Conservation (phyloP, 805 yeast genomes). For the Yarrowia sp. region DNA sequence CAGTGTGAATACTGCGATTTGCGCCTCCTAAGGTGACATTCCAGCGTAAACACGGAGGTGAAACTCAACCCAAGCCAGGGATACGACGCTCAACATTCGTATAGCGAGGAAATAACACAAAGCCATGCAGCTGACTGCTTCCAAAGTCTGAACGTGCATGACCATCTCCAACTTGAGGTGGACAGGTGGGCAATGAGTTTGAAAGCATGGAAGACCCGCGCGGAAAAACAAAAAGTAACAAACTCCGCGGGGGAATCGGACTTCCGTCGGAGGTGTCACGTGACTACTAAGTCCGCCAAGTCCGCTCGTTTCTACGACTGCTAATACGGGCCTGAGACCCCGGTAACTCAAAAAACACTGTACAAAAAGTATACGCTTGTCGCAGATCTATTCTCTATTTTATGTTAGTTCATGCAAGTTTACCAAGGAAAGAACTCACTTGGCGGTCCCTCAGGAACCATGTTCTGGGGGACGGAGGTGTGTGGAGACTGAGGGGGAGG, state of each 20-base stretch:
- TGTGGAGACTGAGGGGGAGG: neutral
- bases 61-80: no score
- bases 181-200: neutral
- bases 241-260: neutral
- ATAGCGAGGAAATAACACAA: no score
- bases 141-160: neutral
- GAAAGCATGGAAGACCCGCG: neutral
- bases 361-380: neutral
- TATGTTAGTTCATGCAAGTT: neutral
- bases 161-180: neutral
- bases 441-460: neutral
- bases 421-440: constrained; percentile 4
- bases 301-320: no score
- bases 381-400: neutral
- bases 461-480: neutral
- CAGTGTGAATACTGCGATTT: neutral
- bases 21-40: no score
- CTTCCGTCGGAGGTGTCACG: neutral
- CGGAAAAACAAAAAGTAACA: neutral
- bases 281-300: neutral
- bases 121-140: neutral
- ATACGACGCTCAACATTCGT: no score
- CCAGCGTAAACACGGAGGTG: no score
- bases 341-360: neutral
- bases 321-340: no score